Percentiles rank a stretch among this genome's conserved stretches.
Evolutionary conservation across 345 rosid species (phyloP).

Genomic region (Brassica nigra): DNA sequence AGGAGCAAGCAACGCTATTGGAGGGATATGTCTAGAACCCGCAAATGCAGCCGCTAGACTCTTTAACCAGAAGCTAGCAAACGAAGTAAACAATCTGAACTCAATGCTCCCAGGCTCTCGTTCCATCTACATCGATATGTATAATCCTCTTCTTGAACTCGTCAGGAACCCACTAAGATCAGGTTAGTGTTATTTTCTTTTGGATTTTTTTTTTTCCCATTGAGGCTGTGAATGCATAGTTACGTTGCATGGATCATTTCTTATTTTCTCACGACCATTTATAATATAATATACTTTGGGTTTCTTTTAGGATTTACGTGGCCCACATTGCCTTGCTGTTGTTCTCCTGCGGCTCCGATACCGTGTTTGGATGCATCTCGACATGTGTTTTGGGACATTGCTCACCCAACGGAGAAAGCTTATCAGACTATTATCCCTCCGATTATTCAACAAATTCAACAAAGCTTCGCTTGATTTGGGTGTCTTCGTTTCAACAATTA

Average conservation of each 20-base stretch:
- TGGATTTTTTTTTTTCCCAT: neutral
- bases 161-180: conserved; percentile 4
- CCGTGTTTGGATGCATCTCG: conserved; percentile 37
- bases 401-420: conserved; percentile 35
- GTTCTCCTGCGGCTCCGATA: conserved; percentile 26
- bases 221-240: neutral
- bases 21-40: conserved; percentile 12
- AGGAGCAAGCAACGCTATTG: conserved; percentile 5
- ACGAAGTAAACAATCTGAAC: conserved; percentile 21
- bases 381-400: conserved; percentile 41
- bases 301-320: conserved; percentile 29
- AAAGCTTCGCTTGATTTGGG: conserved; percentile 30
- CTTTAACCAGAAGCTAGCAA: conserved; percentile 22
- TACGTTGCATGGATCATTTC: neutral
- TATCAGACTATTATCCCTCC: conserved; percentile 33
- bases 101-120: conserved; percentile 29
- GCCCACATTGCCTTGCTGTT: conserved; percentile 30
- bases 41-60: conserved; percentile 19
- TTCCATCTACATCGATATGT: conserved; percentile 23
- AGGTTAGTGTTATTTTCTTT: conserved; percentile 12
- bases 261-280: neutral
- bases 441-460: conserved; percentile 37
- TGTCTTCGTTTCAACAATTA: neutral
- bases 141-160: conserved; percentile 21
- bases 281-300: neutral